Base-by-base conservation (phyloP, 1,284 basidiomycete species). In the Leccinum subrobustum region DNA sequence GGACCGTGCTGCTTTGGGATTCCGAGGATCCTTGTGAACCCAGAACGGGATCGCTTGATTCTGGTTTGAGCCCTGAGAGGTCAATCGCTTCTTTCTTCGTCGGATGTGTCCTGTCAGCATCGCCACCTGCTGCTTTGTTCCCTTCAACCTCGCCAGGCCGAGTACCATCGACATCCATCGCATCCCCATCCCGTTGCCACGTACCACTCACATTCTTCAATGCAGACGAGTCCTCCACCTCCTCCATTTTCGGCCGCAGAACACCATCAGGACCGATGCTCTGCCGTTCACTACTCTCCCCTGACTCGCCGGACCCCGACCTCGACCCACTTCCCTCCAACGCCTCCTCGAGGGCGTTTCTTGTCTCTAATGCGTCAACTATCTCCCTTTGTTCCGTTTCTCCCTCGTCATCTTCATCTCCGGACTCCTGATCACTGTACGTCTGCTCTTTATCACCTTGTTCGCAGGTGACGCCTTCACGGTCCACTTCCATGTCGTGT, bases 391-490 rank as follows among this genome's bases (percentile, higher is more conserved):
- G 76, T 47, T 83, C 83, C 62, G 76, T 76, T 52, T 86, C 81
- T n/a, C 75, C 84, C 7, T 88, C 86, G 51, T 87, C 86, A 9
- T 89, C 88, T 16, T 82, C 76, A 51, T 76, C 80, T 35, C 80
- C 81, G 18, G 88, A 84, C 7, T 83, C 82, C 48, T 85, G 84
- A 7, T 61, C 81, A 76, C 66, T 86, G 57, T 68, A 71, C 5
- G 63, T 51, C 5, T 68, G 65, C 39, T 71, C 68, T 35, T 68
- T 73, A 20, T 71, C 68, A 27, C 60, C 66, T 11, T 63, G 69
- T 39, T 70, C 70, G n/a, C 63, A 56, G 6, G 47, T 8, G 11
- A 29, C 50, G 2, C 61, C 67, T 31, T 75, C 74, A 1, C 71
- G 63, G n/a, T 77, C 73, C 7, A 74, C 61, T 37, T 77, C 73